Base-by-base conservation (phyloP, 345 rosid genomes). In the Litchi chinensis region DNA sequence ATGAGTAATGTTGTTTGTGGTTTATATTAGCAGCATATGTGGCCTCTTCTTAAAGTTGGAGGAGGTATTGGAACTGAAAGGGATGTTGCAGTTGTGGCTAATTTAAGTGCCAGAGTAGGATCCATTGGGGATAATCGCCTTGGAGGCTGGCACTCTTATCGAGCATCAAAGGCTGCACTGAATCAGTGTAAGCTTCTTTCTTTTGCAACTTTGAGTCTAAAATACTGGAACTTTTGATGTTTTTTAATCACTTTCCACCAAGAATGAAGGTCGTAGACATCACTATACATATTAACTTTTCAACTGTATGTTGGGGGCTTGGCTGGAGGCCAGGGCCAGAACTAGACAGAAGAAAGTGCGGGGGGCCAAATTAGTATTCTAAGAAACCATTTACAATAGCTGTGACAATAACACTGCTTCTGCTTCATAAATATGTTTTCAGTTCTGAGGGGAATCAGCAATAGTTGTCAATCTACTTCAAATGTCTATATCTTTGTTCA, bases 101-200 rank as follows among this genome's bases (percentile, higher is more conserved):
- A 88, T 85, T 50, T 95, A 82, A 93, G 99, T 83, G 97, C 99
- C 9, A 86, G 98, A 68, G 97, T 93, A 32, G 93, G 98, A 56
- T 93, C 98, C 16, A 91, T 92, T 19, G 95, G 96, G 22, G 98
- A 95, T 82, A 95, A 92, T 80, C 82, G 68, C 74, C 88, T 93
- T 62, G 98, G 98, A 60, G 99, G 97, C 59, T 92, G 99, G 98
- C 96, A 93, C 76, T 88, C 96, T 15, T 95, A 95, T 86, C 91
- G 97, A 68, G 82, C 97, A 70, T 95, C 99, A 48, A 95, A 95
- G 88, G 22, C 97, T 18, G 96, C 97, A 63, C 90, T 93, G 68
- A 95, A 95, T 83, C 95, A 93, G 88, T 21, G 97, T 95, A 90
- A 54, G 85, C 65, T 73, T 72, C 65, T 76, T 70, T 44, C 59